Evolutionary conservation across 73 alveolate genomes (phyloP).

Genomic region (Tetrahymena borealis): DNA sequence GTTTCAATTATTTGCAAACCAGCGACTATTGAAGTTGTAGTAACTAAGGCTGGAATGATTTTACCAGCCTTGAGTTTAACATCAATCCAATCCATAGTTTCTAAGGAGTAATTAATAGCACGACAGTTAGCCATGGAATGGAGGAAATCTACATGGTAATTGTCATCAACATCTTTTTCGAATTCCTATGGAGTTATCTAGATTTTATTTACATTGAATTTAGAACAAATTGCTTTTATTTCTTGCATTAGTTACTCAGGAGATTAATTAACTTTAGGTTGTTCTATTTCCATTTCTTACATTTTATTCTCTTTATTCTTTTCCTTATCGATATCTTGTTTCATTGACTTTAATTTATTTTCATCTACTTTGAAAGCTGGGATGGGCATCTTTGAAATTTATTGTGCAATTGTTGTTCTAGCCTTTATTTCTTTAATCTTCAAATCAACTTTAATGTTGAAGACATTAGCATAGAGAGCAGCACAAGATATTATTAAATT

Average conservation of each 20-base stretch:
- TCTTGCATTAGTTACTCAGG: background rate
- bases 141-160: slow-evolving; percentile 84
- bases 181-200: slow-evolving; percentile 58
- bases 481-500: slow-evolving; percentile 71
- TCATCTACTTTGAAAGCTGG: slow-evolving; percentile 54
- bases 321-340: slow-evolving; percentile 52
- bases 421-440: slow-evolving; percentile 54
- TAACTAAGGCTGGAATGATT: slow-evolving; percentile 92
- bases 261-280: slow-evolving; percentile 52
- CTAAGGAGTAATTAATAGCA: slow-evolving; percentile 74
- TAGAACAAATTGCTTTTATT: slow-evolving; percentile 13
- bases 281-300: slow-evolving; percentile 40
- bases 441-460: slow-evolving; percentile 54
- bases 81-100: slow-evolving; percentile 84
- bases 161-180: slow-evolving; percentile 89
- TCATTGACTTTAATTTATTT: slow-evolving; percentile 55
- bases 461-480: slow-evolving; percentile 66
- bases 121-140: slow-evolving; percentile 83
- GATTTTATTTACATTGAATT: slow-evolving; percentile 35
- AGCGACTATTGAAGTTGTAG: slow-evolving; percentile 90
- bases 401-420: slow-evolving; percentile 43
- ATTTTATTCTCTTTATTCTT: slow-evolving; percentile 48
- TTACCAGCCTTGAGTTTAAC: slow-evolving; percentile 93
- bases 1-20: slow-evolving; percentile 88
- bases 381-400: slow-evolving; percentile 46